Conservation (phyloP, 306 rosid genomes). For the Dalbergia cochinchinensis region DNA sequence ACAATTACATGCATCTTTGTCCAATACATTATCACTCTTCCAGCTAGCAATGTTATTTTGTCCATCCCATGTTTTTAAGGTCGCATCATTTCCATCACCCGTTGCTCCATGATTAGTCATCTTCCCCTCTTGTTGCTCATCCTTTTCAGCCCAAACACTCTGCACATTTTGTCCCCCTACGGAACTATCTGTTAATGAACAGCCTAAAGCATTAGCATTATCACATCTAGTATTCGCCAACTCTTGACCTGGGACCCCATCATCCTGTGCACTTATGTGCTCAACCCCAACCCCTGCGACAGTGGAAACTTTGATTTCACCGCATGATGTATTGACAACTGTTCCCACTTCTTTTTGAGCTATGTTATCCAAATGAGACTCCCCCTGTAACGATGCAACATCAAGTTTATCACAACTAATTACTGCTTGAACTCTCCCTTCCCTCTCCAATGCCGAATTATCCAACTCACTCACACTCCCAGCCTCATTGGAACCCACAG, state of each 20-base stretch:
- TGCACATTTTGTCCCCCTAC: constrained; percentile 44
- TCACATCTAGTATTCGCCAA: constrained; percentile 34
- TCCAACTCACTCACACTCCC: constrained; percentile 44
- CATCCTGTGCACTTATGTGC: constrained; percentile 42
- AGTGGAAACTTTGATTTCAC: no score
- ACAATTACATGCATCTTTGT: no score
- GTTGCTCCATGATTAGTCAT: constrained; percentile 36
- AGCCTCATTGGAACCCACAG: constrained; percentile 45
- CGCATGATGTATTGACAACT: no score
- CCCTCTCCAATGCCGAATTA: constrained; percentile 45
- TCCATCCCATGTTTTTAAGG: constrained; percentile 43
- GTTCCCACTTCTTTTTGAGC: no score
- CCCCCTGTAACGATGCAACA: no score
- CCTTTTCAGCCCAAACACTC: constrained; percentile 40
- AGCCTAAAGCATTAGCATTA: constrained; percentile 42
- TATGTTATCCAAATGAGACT: no score
- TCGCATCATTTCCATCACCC: constrained; percentile 44
- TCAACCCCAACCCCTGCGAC: neutral
- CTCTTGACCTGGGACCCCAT: constrained; percentile 37
- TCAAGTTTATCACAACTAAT: no score
- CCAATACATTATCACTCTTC: no score
- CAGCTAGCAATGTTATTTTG: constrained; percentile 40
- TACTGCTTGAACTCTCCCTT: constrained; percentile 23
- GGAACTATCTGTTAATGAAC: constrained; percentile 45
- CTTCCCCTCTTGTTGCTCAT: constrained; percentile 43